Conservation (phyloP, 257 asterid species). For the Gentiana macrophylla region DNA sequence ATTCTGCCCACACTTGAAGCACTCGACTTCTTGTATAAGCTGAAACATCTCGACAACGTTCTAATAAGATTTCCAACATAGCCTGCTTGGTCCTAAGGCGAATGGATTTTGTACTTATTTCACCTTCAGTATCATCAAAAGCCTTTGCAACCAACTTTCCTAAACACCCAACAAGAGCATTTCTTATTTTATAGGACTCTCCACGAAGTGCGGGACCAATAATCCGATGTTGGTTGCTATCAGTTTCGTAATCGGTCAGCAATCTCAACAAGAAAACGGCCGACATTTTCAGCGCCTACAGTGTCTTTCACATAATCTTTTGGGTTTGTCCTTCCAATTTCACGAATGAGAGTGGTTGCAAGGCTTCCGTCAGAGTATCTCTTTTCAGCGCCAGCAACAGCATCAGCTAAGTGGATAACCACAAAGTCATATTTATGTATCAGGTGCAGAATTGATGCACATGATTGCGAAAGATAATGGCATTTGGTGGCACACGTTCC, state of each 20-base stretch:
- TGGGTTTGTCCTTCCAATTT: slow-evolving; percentile 77
- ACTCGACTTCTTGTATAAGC: slow-evolving; percentile 97
- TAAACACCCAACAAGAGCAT: slow-evolving; percentile 85
- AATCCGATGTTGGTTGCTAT: slow-evolving; percentile 74
- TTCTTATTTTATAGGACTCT: slow-evolving; percentile 92
- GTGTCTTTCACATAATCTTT: slow-evolving; percentile 85
- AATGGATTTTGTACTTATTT: slow-evolving; percentile 64
- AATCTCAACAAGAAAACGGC: slow-evolving; percentile 84
- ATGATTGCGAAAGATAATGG: slow-evolving; percentile 66
- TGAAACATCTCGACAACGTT: slow-evolving; percentile 92
- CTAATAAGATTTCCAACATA: slow-evolving; percentile 89
- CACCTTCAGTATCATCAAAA: slow-evolving; percentile 72
- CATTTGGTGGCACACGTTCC: slow-evolving; percentile 90
- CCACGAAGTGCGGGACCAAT: slow-evolving; percentile 93
- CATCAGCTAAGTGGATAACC: slow-evolving; percentile 72
- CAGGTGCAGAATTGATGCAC: slow-evolving; percentile 86
- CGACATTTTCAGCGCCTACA: slow-evolving; percentile 87
- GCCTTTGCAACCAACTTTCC: slow-evolving; percentile 87
- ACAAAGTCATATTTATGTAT: slow-evolving; percentile 83
- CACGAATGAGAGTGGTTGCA: slow-evolving; percentile 72
- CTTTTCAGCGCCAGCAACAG: slow-evolving; percentile 77
- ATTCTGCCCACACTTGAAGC: slow-evolving; percentile 96
- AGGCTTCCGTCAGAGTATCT: slow-evolving; percentile 73
- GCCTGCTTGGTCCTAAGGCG: slow-evolving; percentile 94
- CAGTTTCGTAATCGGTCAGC: slow-evolving; percentile 71